Evolutionary conservation across 2,329 filamentous ascomycete species (phyloP), one percentile per base, ranked within the genome.

Genomic region (Penicillium expansum): DNA sequence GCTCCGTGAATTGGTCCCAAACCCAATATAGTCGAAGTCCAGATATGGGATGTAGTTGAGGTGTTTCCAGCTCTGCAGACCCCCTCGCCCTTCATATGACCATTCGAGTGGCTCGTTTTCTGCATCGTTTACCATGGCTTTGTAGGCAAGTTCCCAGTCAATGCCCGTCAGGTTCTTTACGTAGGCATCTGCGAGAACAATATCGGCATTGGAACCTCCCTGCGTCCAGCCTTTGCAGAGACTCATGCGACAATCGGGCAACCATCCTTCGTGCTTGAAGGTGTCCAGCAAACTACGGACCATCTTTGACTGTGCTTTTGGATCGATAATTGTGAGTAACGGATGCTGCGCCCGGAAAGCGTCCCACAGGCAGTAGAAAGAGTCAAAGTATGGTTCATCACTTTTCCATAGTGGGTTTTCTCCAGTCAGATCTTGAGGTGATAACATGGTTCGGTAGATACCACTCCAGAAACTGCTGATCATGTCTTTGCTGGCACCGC

Each of bases 91-190:
- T 69, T 87, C 80, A 20, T 85, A 80, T 22, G 82, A 82, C 88
- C 88, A 90, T 67, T 88, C 83, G 41, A 77, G 79, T 0, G 87
- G 87, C 66, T 89, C 85, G 24, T 83, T 81, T 60, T 89, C 86
- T 9, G 87, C 86, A 57, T 91, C 87, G 53, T 86, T 86, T 1
- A 87, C 75, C 0, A 91, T 80, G 0, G 88, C 88, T 58, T 83
- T 82, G 58, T 88, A 90, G 0, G 83, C 87, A 7, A 80, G 77
- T 1, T 79, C 72, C 88, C 88, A 91, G 69, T 88, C 80, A 18
- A 90, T 82, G 0, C 81, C 84, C 0, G 71, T 76, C 4, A 89
- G 76, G 3, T 86, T 86, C 68, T 90, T 90, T 29, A 88, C 56
- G 48, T 80, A 89, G 0, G 83, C 83, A 64, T 90, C 87, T 0